phyloP scores from a whole-genome alignment of 2,329 filamentous ascomycete genomes.

The Penicillium thymicola region DNA sequence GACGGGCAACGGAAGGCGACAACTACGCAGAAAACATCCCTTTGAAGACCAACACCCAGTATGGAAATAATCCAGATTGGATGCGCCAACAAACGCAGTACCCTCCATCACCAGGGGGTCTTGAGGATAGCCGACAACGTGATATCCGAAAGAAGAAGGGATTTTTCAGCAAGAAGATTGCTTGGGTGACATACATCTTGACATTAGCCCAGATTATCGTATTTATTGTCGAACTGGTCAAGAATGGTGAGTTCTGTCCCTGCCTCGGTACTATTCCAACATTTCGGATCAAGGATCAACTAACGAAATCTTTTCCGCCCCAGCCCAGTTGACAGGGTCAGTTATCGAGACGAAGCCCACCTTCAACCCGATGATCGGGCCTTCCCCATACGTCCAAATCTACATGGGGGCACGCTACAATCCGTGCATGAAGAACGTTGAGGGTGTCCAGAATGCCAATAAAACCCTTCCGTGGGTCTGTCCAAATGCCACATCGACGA shows the following conservation, averaged over 20 bases:
- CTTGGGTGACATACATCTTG: constrained; percentile 80
- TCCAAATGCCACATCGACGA: constrained; percentile 68
- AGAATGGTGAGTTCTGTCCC: constrained; percentile 62
- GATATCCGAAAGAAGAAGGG: constrained; percentile 42
- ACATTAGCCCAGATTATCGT: constrained; percentile 74
- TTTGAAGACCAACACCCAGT: constrained; percentile 36
- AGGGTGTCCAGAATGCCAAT: constrained; percentile 39
- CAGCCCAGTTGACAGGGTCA: constrained; percentile 72
- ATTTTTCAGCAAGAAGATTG: constrained; percentile 58
- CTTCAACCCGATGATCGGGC: constrained; percentile 97
- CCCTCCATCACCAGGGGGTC: constrained; percentile 52
- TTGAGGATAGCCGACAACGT: constrained; percentile 15
- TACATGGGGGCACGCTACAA: constrained; percentile 94
- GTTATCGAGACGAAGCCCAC: constrained; percentile 67
- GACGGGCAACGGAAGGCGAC: constrained; percentile 32
- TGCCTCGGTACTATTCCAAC: neutral
- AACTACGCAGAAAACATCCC: constrained; percentile 45
- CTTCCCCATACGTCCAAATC: constrained; percentile 83
- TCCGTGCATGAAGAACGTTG: constrained; percentile 84
- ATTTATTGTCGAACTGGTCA: constrained; percentile 84
- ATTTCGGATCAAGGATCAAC: neutral
- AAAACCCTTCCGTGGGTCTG: constrained; percentile 63
- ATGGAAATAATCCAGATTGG: constrained; percentile 39
- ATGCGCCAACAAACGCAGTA: constrained; percentile 45
- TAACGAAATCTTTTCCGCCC: constrained; percentile 8